Percentiles rank a stretch among this genome's conserved stretches.
These are phyloP conservation scores for Parasitella parasitica DNA, from an alignment of 371 early-diverging fungal genomes.

Conservation along the genomic window DNA sequence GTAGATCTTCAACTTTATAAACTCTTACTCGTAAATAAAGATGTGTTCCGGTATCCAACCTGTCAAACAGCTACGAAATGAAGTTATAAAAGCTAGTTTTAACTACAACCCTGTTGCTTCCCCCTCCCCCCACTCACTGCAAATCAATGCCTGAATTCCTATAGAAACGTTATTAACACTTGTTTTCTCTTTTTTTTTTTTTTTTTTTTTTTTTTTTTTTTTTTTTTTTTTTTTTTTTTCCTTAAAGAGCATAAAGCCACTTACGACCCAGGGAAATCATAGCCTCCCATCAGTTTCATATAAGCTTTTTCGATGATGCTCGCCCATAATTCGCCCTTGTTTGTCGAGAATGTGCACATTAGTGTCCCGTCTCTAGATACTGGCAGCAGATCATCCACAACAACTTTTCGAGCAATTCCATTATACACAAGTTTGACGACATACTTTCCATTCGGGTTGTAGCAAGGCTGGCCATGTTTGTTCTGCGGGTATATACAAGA, in stretches of 20 bases:
- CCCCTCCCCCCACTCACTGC: conserved; percentile 64
- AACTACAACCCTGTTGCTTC: too few relatives aligned
- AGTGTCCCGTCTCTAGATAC: conserved; percentile 69
- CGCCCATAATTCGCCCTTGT: conserved; percentile 80
- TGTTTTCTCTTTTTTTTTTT: too few relatives aligned
- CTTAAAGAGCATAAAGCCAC: too few relatives aligned
- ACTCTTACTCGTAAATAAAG: conserved; percentile 71
- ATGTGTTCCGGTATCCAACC: conserved; percentile 94
- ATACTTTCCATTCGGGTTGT: conserved; percentile 89
- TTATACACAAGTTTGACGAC: conserved; percentile 81
- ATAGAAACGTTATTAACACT: too few relatives aligned
- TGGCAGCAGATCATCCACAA: conserved; percentile 89
- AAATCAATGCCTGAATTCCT: conserved; percentile 89
- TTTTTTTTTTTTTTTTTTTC: too few relatives aligned
- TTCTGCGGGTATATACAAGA: conserved; percentile 87
- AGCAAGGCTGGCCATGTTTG: conserved; percentile 68
- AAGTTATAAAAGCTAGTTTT: background rate
- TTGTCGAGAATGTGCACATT: conserved; percentile 84
- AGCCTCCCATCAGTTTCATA: conserved; percentile 93
- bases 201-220: too few relatives aligned
- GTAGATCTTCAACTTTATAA: too few relatives aligned
- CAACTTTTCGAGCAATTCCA: conserved; percentile 83
- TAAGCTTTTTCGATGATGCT: conserved; percentile 92
- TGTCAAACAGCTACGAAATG: conserved; percentile 65
- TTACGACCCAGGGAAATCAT: conserved; percentile 90